Percentiles rank a stretch among this genome's conserved stretches.
phyloP scores from a whole-genome alignment of 225 moss, liverwort and hornwort genomes.

The Polytrichum formosum region DNA sequence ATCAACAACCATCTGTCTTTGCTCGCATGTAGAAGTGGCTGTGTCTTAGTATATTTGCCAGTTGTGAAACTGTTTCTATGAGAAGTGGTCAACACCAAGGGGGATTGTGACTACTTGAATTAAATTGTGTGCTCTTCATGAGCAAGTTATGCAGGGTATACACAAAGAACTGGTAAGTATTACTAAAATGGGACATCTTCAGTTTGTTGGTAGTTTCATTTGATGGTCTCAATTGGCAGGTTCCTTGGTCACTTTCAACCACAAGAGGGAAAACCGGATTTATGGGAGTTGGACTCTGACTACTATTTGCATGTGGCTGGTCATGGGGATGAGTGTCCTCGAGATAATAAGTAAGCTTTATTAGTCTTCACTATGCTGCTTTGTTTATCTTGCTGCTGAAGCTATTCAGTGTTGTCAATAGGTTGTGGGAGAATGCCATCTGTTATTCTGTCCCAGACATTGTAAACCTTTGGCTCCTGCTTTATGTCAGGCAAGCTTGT shows the following conservation, averaged over 20 bases:
- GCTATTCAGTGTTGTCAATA: too few species aligned
- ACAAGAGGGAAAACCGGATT: slow-evolving; percentile 71
- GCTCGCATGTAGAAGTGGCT: not conserved
- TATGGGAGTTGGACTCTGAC: slow-evolving; percentile 96
- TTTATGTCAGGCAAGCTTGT: not conserved
- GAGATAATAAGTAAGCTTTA: slow-evolving; percentile 37
- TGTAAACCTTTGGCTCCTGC: too few species aligned
- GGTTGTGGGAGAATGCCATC: too few species aligned
- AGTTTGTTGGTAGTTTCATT: not conserved
- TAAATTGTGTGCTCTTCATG: too few species aligned
- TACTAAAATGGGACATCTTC: not conserved
- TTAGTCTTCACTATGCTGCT: too few species aligned
- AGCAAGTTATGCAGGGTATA: too few species aligned
- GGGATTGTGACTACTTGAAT: too few species aligned
- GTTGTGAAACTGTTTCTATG: too few species aligned
- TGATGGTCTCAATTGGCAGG: slow-evolving; percentile 34
- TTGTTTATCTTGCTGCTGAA: too few species aligned
- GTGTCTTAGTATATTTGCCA: too few species aligned
- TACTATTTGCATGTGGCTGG: slow-evolving; percentile 91
- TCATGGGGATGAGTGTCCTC: slow-evolving; percentile 67
- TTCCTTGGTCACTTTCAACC: slow-evolving; percentile 90
- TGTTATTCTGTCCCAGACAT: too few species aligned
- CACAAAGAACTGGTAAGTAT: not conserved
- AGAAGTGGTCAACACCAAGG: too few species aligned
- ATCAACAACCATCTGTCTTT: not conserved